A percentile compares a stretch with the other conserved stretches of the same genome.
phyloP scores from a whole-genome alignment of 148 eudicot genomes.

The Pouteria glomerata region DNA sequence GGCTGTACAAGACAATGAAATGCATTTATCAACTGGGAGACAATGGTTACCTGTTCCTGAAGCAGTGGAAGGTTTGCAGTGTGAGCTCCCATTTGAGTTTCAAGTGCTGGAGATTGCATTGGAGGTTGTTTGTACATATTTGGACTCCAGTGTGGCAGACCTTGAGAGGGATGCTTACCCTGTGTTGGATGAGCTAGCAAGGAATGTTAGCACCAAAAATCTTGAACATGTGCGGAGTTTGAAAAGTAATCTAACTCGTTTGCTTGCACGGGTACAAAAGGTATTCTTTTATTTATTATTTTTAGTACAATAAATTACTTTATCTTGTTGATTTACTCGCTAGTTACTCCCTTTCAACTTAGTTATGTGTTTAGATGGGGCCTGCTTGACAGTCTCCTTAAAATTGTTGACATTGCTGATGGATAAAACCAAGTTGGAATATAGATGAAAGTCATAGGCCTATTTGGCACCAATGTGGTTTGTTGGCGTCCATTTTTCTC shows the following conservation, averaged over 20 bases:
- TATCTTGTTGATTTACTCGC: background rate
- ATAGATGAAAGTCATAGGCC: background rate
- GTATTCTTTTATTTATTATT: slow-evolving; percentile 26
- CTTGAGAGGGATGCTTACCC: slow-evolving; percentile 92
- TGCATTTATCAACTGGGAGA: slow-evolving; percentile 29
- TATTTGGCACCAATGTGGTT: background rate
- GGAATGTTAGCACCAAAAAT: slow-evolving; percentile 81
- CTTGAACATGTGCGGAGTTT: slow-evolving; percentile 89
- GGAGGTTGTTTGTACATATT: slow-evolving; percentile 74
- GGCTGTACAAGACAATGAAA: slow-evolving; percentile 38
- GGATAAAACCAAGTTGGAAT: slow-evolving; percentile 2
- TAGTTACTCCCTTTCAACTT: background rate
- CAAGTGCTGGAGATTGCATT: slow-evolving; percentile 86
- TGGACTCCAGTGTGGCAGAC: slow-evolving; percentile 80
- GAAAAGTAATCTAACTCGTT: slow-evolving; percentile 82
- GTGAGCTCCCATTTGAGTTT: slow-evolving; percentile 90
- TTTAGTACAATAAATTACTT: background rate
- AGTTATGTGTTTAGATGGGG: background rate
- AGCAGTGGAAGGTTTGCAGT: slow-evolving; percentile 51
- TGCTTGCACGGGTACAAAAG: slow-evolving; percentile 96
- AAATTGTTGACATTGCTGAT: background rate
- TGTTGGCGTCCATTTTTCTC: background rate
- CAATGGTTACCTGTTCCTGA: slow-evolving; percentile 54
- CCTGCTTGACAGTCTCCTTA: background rate
- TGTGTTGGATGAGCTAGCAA: slow-evolving; percentile 77